phyloP scores from a whole-genome alignment of 371 early-diverging fungal genomes.

The Mucor irregularis region DNA sequence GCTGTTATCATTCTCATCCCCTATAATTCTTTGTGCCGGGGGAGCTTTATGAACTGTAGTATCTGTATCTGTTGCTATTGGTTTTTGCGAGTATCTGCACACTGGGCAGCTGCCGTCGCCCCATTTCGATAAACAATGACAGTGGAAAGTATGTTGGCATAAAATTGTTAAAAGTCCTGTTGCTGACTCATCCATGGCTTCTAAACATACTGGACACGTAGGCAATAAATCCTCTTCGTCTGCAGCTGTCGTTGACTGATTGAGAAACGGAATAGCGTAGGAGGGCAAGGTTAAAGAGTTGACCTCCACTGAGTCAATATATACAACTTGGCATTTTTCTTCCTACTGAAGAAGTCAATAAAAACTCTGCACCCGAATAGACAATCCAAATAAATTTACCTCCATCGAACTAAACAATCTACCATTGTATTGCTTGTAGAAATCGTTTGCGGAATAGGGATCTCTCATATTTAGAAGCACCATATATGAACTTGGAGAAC shows the following conservation, averaged over 20 bases:
- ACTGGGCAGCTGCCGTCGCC: slow-evolving; percentile 91
- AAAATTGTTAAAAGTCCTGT: slow-evolving; percentile 87
- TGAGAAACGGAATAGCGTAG: slow-evolving; percentile 56
- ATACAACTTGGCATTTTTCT: slow-evolving; percentile 74
- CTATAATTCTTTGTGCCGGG: not conserved
- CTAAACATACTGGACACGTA: slow-evolving; percentile 93
- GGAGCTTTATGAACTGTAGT: not conserved
- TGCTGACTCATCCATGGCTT: slow-evolving; percentile 81
- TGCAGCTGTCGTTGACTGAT: slow-evolving; percentile 28
- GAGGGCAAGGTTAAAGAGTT: slow-evolving; percentile 52
- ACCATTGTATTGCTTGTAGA: slow-evolving; percentile 76
- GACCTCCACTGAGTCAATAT: slow-evolving; percentile 65
- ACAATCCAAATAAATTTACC: slow-evolving; percentile 39
- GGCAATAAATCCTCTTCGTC: slow-evolving; percentile 63
- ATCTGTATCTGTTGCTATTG: not conserved
- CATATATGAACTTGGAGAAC: slow-evolving; percentile 77
- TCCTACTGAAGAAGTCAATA: slow-evolving; percentile 51
- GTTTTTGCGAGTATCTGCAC: slow-evolving; percentile 80
- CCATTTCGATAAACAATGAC: slow-evolving; percentile 88
- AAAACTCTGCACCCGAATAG: too few relatives aligned
- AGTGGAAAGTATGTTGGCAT: slow-evolving; percentile 96
- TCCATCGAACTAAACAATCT: slow-evolving; percentile 81
- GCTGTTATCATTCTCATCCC: slow-evolving; percentile 34
- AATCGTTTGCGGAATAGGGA: slow-evolving; percentile 57
- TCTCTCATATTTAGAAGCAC: slow-evolving; percentile 76